Percentiles rank a stretch among this genome's conserved stretches.
These are phyloP conservation scores for Epichloe sylvatica DNA, from an alignment of 2,329 filamentous ascomycete genomes.

Conservation along the genomic window DNA sequence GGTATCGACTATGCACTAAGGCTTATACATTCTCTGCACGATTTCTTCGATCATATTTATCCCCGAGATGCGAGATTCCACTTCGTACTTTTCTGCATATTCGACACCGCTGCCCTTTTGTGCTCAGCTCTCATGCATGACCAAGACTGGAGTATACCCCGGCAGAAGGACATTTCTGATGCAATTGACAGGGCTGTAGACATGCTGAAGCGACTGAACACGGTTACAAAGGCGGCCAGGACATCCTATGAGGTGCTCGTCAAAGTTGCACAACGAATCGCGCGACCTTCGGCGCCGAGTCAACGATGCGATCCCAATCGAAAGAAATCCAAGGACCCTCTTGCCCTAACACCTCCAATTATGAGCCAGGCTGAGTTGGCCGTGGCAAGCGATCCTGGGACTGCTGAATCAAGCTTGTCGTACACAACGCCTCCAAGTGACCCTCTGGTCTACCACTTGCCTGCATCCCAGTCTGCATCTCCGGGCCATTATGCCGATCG, in stretches of 20 bases:
- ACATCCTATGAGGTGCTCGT: conserved; percentile 20
- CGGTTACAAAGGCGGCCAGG: conserved; percentile 18
- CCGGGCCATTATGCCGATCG: background rate
- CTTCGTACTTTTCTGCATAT: conserved; percentile 34
- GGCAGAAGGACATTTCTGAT: conserved; percentile 25
- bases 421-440: conserved; percentile 6
- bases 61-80: conserved; percentile 35
- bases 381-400: conserved; percentile 1
- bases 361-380: background rate
- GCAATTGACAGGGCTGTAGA: conserved; percentile 23
- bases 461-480: background rate
- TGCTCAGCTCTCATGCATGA: conserved; percentile 40
- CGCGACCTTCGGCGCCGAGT: background rate
- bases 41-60: conserved; percentile 29
- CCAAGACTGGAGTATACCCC: conserved; percentile 23
- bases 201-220: conserved; percentile 20
- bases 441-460: background rate
- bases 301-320: background rate
- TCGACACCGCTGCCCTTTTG: conserved; percentile 35
- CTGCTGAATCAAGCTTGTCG: background rate
- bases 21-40: conserved; percentile 25
- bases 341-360: conserved; percentile 6
- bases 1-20: conserved; percentile 31
- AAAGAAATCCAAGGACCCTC: conserved; percentile 3
- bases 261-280: conserved; percentile 14